Evolutionary conservation across 768 basidiomycete genomes (phyloP).

Genomic region (Termitomyces sp.): DNA sequence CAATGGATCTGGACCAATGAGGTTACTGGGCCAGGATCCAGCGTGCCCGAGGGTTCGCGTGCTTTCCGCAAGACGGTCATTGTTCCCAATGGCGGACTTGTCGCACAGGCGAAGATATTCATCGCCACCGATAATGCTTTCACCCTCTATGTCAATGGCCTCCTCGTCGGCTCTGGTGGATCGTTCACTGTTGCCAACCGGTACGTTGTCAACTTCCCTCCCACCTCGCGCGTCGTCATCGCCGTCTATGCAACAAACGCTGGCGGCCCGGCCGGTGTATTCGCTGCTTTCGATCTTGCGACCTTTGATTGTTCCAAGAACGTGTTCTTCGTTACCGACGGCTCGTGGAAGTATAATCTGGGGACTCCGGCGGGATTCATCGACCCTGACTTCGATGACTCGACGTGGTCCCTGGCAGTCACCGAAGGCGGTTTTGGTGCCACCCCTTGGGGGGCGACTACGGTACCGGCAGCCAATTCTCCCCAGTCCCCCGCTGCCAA

Average conservation of each 20-base stretch:
- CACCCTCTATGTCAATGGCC: constrained; percentile 28
- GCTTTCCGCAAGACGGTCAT: constrained; percentile 27
- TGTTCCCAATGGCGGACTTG: constrained; percentile 20
- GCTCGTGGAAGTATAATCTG: constrained; percentile 22
- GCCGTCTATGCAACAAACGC: constrained; percentile 16
- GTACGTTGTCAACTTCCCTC: constrained; percentile 17
- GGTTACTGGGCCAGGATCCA: constrained; percentile 14
- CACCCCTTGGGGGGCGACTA: constrained; percentile 22
- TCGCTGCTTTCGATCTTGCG: constrained; percentile 20
- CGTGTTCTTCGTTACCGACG: constrained; percentile 18
- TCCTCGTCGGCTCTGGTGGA: constrained; percentile 21
- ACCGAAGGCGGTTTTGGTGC: constrained; percentile 21
- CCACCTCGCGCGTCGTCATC: constrained; percentile 17
- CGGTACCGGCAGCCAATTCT: constrained; percentile 8
- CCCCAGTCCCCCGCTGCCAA: constrained; percentile 10
- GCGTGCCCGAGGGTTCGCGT: constrained; percentile 22
- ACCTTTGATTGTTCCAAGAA: constrained; percentile 17
- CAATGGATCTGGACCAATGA: constrained; percentile 33
- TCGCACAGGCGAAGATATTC: constrained; percentile 21
- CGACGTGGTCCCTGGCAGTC: constrained; percentile 20
- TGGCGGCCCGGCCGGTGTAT: constrained; percentile 19
- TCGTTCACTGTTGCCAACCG: constrained; percentile 15
- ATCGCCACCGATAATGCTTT: constrained; percentile 26
- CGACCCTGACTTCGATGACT: constrained; percentile 15
- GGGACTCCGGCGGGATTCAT: constrained; percentile 17